These are phyloP conservation scores for Colletotrichum simmondsii DNA, from an alignment of 2,329 filamentous ascomycete genomes.

Conservation along the genomic window DNA sequence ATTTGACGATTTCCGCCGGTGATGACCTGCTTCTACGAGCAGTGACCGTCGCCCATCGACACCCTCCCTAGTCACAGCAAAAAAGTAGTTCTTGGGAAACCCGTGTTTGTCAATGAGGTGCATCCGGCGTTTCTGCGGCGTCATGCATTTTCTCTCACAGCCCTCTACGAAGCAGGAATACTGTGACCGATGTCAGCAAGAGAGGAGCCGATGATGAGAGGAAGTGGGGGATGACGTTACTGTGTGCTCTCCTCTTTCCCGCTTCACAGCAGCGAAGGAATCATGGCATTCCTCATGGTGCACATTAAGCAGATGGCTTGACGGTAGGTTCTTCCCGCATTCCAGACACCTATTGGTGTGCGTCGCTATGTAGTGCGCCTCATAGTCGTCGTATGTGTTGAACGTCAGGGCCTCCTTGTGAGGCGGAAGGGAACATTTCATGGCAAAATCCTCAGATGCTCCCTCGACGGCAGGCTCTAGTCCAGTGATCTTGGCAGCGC, in stretches of 20 bases:
- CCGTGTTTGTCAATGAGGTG: constrained; percentile 95
- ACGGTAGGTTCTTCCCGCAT: constrained; percentile 90
- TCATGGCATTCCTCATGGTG: constrained; percentile 96
- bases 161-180: constrained; percentile 91
- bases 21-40: constrained; percentile 68
- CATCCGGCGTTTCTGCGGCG: constrained; percentile 83
- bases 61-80: constrained; percentile 87
- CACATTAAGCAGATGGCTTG: constrained; percentile 79
- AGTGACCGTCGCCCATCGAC: constrained; percentile 87
- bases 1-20: constrained; percentile 59
- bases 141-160: constrained; percentile 86
- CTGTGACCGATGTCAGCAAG: constrained; percentile 52
- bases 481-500: constrained; percentile 66
- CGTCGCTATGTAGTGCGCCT: constrained; percentile 83
- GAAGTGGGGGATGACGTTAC: constrained; percentile 52
- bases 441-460: constrained; percentile 55
- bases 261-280: constrained; percentile 76
- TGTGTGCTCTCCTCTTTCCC: constrained; percentile 86
- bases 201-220: neutral
- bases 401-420: constrained; percentile 80
- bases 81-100: constrained; percentile 91
- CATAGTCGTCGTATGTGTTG: constrained; percentile 81
- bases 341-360: constrained; percentile 88
- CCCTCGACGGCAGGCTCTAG: constrained; percentile 59
- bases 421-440: constrained; percentile 85